Base-by-base conservation (phyloP, 257 asterid genomes). In the Gentiana dahurica region DNA sequence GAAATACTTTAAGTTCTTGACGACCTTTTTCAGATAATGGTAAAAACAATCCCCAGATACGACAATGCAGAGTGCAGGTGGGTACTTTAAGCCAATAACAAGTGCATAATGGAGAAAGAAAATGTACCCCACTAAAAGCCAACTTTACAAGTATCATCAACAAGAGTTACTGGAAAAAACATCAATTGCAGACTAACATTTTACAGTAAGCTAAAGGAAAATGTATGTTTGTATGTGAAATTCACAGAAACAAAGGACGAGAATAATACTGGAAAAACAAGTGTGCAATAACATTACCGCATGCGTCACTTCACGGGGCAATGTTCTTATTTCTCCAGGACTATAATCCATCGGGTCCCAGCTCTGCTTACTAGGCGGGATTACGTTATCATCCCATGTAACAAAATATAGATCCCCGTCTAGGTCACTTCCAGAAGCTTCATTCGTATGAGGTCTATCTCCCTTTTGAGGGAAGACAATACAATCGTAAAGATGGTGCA, bases 341-440 rank as follows among this genome's bases (percentile, higher is more conserved):
- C 78, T 65, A 68, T 92, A 88, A 36, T 88, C 90, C 98, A 92
- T 85, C 0, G 98, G 97, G 4, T 53, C 4, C 86, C 84, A 85
- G 71, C 98, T 92, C 60, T 58, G 61, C 71, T 75, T 80, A 71
- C 89, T 78, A 41, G 98, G 98, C 55, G 97, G 97, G 51, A 88
- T 75, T 61, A 92, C 94, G 71, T 73, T 81, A 43, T 74, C 80
- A 69, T 92, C 99, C 97, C 97, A 92, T 15, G 95, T 75, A 43
- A 88, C 98, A 55, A 88, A 88, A 64, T 92, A 88, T 39, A 83
- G 77, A 75, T 92, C 98, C 13, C 98, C 95, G 60, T 92, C 97
- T 8, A 92, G 71, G 77, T 92, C 97, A 78, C 97, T 92, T 43
- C 97, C 98, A 5, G 97, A 88, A 36, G 95, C 97, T 76, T 92